phyloP scores from a whole-genome alignment of 805 yeast species.

The Candida hispaniensis region DNA sequence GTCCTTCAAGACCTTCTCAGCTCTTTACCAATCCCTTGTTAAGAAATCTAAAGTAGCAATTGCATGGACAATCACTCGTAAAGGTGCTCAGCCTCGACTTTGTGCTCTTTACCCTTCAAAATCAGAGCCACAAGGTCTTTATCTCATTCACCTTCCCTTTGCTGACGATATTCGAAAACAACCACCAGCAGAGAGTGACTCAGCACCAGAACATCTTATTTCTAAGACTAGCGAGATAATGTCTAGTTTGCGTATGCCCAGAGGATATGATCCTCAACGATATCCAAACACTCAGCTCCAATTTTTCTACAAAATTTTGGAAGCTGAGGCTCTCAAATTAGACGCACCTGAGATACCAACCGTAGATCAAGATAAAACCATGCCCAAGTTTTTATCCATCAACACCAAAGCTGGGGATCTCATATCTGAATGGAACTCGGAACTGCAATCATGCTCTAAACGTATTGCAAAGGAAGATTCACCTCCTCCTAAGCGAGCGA shows the following conservation, averaged over 20 bases:
- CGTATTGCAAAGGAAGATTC: not conserved
- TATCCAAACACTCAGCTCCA: slow-evolving; percentile 26
- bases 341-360: slow-evolving; percentile 42
- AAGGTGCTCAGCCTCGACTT: slow-evolving; percentile 43
- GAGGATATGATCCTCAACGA: slow-evolving; percentile 46
- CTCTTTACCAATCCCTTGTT: slow-evolving; percentile 51
- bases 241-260: slow-evolving; percentile 35
- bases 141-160: slow-evolving; percentile 58
- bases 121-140: slow-evolving; percentile 60
- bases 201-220: slow-evolving; percentile 23
- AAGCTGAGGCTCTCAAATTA: slow-evolving; percentile 49
- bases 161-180: slow-evolving; percentile 60
- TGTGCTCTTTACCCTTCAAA: slow-evolving; percentile 46
- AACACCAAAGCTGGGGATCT: slow-evolving; percentile 21
- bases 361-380: slow-evolving; percentile 21
- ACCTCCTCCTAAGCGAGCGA: not conserved
- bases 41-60: slow-evolving; percentile 48
- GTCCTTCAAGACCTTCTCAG: slow-evolving; percentile 54
- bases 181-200: slow-evolving; percentile 33
- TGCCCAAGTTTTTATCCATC: slow-evolving; percentile 24
- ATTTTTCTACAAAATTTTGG: slow-evolving; percentile 49
- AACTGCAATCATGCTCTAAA: not conserved
- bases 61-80: slow-evolving; percentile 57
- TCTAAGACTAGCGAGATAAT: slow-evolving; percentile 27
- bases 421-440: slow-evolving; percentile 16